Evolutionary conservation across 495 filamentous ascomycete species (phyloP), one percentile per base, ranked within the genome.

Genomic region (Aspergillus bertholletiae): DNA sequence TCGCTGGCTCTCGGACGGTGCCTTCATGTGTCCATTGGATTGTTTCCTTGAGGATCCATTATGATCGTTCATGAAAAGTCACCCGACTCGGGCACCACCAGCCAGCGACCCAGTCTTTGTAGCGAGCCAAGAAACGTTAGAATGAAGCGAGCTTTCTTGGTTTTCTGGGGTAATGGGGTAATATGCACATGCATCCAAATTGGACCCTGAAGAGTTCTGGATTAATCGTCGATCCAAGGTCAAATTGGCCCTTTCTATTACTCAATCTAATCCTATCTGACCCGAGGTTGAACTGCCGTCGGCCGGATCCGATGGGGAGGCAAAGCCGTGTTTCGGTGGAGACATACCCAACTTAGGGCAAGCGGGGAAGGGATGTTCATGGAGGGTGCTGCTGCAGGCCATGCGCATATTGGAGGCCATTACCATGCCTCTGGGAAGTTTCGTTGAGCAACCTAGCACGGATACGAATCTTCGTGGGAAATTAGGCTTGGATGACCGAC

Each of bases 301-400:
- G 56, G 56, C 56, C 56, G 56, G 56, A 18, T 59, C 56, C 56
- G 56, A 59, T 54, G 56, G 56, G 26, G n/a, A 54, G 32, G 32
- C 37, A 34, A 15, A n/a, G n/a, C n/a, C 51, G 26, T 20, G 8
- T 46, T 48, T 35, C 20, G 51, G 51, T 50, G 56, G 41, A 40
- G 41, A 26, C 50, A 21, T 13, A 26, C 41, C 51, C 44, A 11
- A 39, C 12, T 40, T 37, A 52, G 22, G 20, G 12, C 30, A 44
- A 51, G 54, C 41, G 54, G 54, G 54, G 54, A 46, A 54, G 30
- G 35, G 26, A 13, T 46, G 43, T 12, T 21, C 2, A 4, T 46
- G 6, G 13, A 15, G 5, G 13, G 8, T 32, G 7, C 2, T 3
- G 30, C 30, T 32, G 8, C 30, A 32, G 13, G 30, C 30, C 7